Base-by-base conservation (phyloP, 2,329 filamentous ascomycete genomes). In the Periglandula ipomoeae region DNA sequence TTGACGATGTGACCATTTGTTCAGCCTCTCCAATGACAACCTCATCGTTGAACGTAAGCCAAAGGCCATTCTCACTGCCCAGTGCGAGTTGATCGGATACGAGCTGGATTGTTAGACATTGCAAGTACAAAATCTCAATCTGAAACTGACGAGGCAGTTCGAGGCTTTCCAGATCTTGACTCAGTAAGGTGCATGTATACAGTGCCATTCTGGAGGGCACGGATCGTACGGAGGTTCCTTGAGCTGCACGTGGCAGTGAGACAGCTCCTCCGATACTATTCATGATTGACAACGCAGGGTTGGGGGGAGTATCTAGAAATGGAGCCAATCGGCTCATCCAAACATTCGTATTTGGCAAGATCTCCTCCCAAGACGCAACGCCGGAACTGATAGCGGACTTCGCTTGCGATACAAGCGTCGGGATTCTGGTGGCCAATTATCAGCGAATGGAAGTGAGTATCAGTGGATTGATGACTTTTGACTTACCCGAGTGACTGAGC, bases 171-270 rank as follows among this genome's bases (percentile, higher is more conserved):
- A 74, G 55, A 0, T 68, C 65, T 3, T 65, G 62, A 1, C 64
- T 59, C 0, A 89, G 61, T 0, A 93, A 61, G 44, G 74, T 75
- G 5, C 74, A 71, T 0, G 81, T 76, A 61, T 89, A 95, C 44
- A 84, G 72, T 1, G 84, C 81, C 70, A 94, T 86, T 48, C 91
- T 77, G 13, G 87, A 78, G 1, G 88, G 81, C 47, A 86, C 54
- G 20, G 19, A 44, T 15, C 17, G 7, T n/a, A 17, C 11, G n/a
- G 24, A 10, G 15, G 19, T 17, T 9, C 35, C 9, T 19, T 24
- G 23, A n/a, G 5, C 20, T 26, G 30, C 17, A 7, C 20, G 17
- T 30, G 68, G 61, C 0, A 95, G 67, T 54, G 85, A 82, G 5
- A 86, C 77, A 1, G 80, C 79, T 3, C 88, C 88, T 0, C 79